A percentile compares a stretch with the other conserved stretches of the same genome.
phyloP scores from a whole-genome alignment of 1,284 basidiomycete species.

The Ganoderma leucocontextum region DNA sequence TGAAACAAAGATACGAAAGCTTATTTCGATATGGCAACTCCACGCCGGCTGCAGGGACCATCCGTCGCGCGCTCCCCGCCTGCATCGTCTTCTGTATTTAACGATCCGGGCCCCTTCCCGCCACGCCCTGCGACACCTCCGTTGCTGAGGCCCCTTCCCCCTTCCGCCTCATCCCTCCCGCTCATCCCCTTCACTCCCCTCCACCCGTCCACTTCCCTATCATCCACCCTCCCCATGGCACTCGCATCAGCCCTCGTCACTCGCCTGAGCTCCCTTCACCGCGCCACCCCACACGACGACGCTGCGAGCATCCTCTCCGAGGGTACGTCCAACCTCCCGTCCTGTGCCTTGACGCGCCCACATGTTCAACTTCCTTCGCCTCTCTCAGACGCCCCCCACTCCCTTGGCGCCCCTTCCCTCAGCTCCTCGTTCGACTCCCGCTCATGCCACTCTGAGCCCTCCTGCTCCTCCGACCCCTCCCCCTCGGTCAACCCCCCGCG shows the following conservation, averaged over 20 bases:
- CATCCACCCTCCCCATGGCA: constrained; percentile 31
- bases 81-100: constrained; percentile 30
- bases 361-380: constrained; percentile 22
- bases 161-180: constrained; percentile 10
- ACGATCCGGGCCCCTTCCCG: constrained; percentile 29
- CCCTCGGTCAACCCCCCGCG: constrained; percentile 27
- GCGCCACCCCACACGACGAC: constrained; percentile 31
- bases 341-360: constrained; percentile 12
- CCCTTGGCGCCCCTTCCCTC: constrained; percentile 33
- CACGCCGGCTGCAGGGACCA: constrained; percentile 5
- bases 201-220: constrained; percentile 17
- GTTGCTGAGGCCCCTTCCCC: constrained; percentile 29
- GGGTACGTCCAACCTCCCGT: constrained; percentile 34
- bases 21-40: constrained; percentile 33
- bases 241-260: constrained; percentile 35
- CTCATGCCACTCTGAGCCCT: constrained; percentile 36
- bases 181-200: constrained; percentile 6
- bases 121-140: constrained; percentile 33
- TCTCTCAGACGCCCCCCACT: constrained; percentile 28
- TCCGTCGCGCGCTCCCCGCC: constrained; percentile 23
- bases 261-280: constrained; percentile 34
- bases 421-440: constrained; percentile 37
- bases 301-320: constrained; percentile 40
- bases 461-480: constrained; percentile 18
- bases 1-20: constrained; percentile 34